These are phyloP conservation scores for Sarocladiaceae sp. DNA, from an alignment of 2,329 filamentous ascomycete species.

Conservation along the genomic window DNA sequence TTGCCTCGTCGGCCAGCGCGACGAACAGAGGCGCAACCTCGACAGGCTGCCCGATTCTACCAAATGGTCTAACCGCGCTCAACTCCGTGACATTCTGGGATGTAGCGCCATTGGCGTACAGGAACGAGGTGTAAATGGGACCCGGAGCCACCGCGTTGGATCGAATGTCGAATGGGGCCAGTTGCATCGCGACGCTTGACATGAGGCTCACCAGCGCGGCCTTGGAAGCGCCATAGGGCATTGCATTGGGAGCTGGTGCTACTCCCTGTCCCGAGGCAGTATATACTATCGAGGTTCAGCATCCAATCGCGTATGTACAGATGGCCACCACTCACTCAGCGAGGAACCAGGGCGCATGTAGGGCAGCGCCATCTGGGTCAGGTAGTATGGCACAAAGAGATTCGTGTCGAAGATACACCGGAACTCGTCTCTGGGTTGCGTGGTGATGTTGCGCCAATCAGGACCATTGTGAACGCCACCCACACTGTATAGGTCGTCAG, in stretches of 20 bases:
- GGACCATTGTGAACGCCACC: neutral
- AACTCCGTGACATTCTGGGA: neutral
- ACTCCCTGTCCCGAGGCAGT: neutral
- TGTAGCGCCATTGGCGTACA: neutral
- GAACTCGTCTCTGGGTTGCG: constrained; percentile 4
- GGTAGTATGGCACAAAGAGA: constrained; percentile 11
- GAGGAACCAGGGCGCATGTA: constrained; percentile 5
- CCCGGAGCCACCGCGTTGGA: neutral
- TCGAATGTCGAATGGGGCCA: neutral
- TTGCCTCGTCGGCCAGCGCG: constrained; percentile 5
- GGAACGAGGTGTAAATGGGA: constrained; percentile 1
- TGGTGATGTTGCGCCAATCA: neutral
- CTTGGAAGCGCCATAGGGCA: constrained; percentile 10
- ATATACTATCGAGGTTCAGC: too few relatives aligned
- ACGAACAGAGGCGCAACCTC: constrained; percentile 11
- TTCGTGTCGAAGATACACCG: constrained; percentile 9
- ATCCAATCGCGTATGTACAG: too few relatives aligned
- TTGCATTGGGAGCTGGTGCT: neutral
- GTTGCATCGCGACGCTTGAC: constrained; percentile 6
- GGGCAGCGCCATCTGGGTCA: constrained; percentile 10
- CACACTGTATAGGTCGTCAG: too few relatives aligned
- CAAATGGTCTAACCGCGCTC: neutral
- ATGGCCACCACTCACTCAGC: constrained; percentile 8
- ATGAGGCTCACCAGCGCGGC: constrained; percentile 6
- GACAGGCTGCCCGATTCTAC: constrained; percentile 11